Percentiles rank a stretch among this genome's conserved stretches.
phyloP scores from a whole-genome alignment of 106 monocot genomes.

The Ottelia alismoides region DNA sequence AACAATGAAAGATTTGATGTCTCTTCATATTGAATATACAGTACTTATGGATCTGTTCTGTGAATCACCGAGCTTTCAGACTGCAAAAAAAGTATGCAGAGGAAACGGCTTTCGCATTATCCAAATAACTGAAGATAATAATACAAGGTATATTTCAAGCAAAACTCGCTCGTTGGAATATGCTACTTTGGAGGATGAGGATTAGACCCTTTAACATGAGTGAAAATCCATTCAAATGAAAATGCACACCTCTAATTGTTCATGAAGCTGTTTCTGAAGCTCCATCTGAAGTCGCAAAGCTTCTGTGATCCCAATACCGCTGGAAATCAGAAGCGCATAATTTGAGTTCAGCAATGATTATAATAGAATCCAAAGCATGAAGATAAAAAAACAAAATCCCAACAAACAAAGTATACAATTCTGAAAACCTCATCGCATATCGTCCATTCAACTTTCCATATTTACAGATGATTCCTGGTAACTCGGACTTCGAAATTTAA shows the following conservation, averaged over 20 bases:
- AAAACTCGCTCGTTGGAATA: no score
- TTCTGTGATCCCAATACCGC: conserved; percentile 46
- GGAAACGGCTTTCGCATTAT: no score
- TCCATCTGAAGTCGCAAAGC: conserved; percentile 65
- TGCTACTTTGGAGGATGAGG: no score
- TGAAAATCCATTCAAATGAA: background rate
- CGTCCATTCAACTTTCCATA: no score
- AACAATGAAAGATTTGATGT: background rate
- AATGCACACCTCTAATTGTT: conserved; percentile 52
- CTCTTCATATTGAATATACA: background rate
- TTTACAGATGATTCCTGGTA: no score
- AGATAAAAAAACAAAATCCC: background rate
- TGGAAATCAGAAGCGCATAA: conserved; percentile 2
- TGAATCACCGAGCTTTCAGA: no score
- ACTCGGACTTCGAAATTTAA: no score
- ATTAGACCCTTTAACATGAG: no score
- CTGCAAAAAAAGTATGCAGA: no score
- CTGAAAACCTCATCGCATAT: background rate
- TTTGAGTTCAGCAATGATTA: background rate
- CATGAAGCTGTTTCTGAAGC: conserved; percentile 72
- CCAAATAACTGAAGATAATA: no score
- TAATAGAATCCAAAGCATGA: background rate
- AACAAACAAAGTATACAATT: background rate
- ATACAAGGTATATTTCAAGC: no score
- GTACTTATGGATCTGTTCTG: no score